Evolutionary conservation across 768 basidiomycete species (phyloP), one percentile per base, ranked within the genome.

Genomic region (Pleurotus cornucopiae): DNA sequence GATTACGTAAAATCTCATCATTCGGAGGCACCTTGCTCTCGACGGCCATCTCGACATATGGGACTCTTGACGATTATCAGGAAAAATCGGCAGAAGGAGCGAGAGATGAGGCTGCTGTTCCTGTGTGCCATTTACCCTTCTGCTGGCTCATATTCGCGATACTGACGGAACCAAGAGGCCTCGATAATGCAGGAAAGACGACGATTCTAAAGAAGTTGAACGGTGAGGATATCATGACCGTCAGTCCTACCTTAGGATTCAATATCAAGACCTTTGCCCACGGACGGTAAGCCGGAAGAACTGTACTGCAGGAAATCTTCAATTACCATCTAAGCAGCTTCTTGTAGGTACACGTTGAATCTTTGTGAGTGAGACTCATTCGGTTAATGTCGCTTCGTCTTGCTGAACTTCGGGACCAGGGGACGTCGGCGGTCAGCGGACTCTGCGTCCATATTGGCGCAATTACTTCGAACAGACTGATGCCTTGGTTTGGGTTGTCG

Each of bases 381-480:
- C 51, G 51, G 34, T 13, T 34, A n/a, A 26, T 53, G 52, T 57
- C 58, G 46, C 57, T 57, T 58, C 18, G 63, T 66, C 59, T 49
- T 30, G 47, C 21, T 52, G 57, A 49, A 54, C 54, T 56, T 41
- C 39, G 2, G 23, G 14, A 40, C 12, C 63, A 98, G 95, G 96
- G 97, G 97, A 99, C 69, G 94, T 98, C 37, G 97, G 97, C 37
- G 96, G 97, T 20, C 97, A 99, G 70, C 85, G 88, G 56, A 95
- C 93, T 0, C 84, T 99, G 51, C 83, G 97, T 26, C 96, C 97
- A 5, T 98, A 98, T 70, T 99, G 97, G 97, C 78, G 93, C 21
- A 99, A 98, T 70, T 98, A 98, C 73, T 98, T 98, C 63, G 97
- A 99, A 71, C 92, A 94, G 71, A 98, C 97, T 7, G 97, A 98